A percentile compares a stretch with the other conserved stretches of the same genome.
Conservation (phyloP, 2,329 filamentous ascomycete genomes). For the Alternaria triticina region DNA sequence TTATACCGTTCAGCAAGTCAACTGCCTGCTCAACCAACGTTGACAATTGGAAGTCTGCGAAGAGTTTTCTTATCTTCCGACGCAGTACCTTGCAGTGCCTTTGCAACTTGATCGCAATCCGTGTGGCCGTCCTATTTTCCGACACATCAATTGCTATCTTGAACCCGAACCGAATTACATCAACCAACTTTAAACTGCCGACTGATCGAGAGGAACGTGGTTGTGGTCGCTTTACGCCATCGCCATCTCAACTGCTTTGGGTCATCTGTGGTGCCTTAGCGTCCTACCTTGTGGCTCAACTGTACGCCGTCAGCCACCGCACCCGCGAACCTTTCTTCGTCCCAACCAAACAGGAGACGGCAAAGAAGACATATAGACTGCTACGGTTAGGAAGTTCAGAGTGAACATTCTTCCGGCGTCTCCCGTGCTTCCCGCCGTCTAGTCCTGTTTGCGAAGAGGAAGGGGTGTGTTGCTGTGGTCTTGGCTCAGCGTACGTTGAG, state of each 20-base stretch:
- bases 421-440: constrained; percentile 1
- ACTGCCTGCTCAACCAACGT: not conserved
- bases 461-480: not conserved
- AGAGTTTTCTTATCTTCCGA: not conserved
- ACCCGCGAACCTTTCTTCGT: not conserved
- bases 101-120: not conserved
- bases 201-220: not conserved
- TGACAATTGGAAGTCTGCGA: not conserved
- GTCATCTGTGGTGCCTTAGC: not conserved
- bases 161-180: not conserved
- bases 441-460: not conserved
- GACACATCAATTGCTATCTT: not conserved
- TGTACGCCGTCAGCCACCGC: not conserved
- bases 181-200: not conserved
- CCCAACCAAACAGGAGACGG: not conserved
- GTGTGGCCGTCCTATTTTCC: not conserved
- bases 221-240: not conserved
- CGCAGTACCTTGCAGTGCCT: not conserved
- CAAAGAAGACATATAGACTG: not conserved
- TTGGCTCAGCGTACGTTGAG: constrained; percentile 10
- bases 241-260: not conserved
- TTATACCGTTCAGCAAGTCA: not conserved
- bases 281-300: not conserved
- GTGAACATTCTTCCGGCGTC: not conserved
- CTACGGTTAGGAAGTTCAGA: not conserved